Evolutionary conservation across 2,329 filamentous ascomycete species (phyloP).

Genomic region (Penicillium freii): DNA sequence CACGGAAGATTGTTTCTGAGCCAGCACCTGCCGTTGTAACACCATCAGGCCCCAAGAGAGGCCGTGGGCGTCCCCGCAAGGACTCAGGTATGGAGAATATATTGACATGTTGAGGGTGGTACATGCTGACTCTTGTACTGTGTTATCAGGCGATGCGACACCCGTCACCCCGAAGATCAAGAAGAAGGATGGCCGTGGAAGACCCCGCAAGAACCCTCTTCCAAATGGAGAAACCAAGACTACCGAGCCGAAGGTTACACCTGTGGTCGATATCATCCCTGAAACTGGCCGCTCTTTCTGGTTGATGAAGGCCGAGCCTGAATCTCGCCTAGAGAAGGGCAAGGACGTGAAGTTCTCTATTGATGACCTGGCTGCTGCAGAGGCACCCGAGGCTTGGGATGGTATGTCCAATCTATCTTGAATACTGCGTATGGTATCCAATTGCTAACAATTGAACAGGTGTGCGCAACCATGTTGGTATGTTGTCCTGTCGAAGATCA

Average conservation of each 20-base stretch:
- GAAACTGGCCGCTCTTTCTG: slow-evolving; percentile 57
- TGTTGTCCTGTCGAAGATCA: slow-evolving; percentile 13
- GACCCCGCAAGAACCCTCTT: slow-evolving; percentile 28
- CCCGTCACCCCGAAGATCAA: slow-evolving; percentile 12
- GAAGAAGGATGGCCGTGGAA: slow-evolving; percentile 27
- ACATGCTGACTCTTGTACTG: neutral
- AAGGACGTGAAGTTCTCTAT: slow-evolving; percentile 92
- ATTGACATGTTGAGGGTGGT: neutral
- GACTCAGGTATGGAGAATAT: slow-evolving; percentile 1
- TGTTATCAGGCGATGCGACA: slow-evolving; percentile 4
- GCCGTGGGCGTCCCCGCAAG: slow-evolving; percentile 17
- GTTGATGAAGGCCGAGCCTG: slow-evolving; percentile 86
- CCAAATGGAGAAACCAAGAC: slow-evolving; percentile 17
- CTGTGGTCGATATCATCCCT: slow-evolving; percentile 1
- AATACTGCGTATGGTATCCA: neutral
- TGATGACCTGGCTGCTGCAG: slow-evolving; percentile 74
- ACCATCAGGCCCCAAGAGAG: slow-evolving; percentile 16
- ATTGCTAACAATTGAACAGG: slow-evolving; percentile 35
- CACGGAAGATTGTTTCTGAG: slow-evolving; percentile 27
- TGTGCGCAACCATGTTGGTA: slow-evolving; percentile 46
- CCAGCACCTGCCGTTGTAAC: slow-evolving; percentile 7
- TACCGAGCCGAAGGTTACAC: slow-evolving; percentile 15
- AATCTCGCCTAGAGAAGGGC: slow-evolving; percentile 80
- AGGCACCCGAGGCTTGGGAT: slow-evolving; percentile 84
- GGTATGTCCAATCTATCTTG: slow-evolving; percentile 54